These are phyloP conservation scores for Alternaria conjuncta DNA, from an alignment of 2,329 filamentous ascomycete species.

Conservation along the genomic window DNA sequence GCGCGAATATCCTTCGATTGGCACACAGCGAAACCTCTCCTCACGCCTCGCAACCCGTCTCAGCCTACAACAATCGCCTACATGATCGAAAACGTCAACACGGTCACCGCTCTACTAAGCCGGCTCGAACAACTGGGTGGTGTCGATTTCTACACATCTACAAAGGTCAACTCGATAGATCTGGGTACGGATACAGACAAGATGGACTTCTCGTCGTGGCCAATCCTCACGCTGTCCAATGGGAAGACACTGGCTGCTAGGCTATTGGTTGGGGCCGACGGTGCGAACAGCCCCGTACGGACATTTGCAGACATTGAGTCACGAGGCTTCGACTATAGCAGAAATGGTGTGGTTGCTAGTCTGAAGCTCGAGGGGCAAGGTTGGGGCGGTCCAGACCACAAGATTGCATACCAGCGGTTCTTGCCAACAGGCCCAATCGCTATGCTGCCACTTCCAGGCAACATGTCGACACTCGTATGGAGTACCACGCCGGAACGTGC, in stretches of 20 bases:
- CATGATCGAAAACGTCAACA: slow-evolving; percentile 94
- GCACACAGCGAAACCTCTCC: slow-evolving; percentile 54
- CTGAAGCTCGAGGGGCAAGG: slow-evolving; percentile 68
- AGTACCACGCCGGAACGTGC: slow-evolving; percentile 86
- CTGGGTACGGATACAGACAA: slow-evolving; percentile 71
- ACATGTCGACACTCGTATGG: slow-evolving; percentile 88
- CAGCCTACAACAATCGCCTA: slow-evolving; percentile 75
- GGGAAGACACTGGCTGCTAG: slow-evolving; percentile 76
- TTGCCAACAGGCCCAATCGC: slow-evolving; percentile 90
- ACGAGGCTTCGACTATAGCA: slow-evolving; percentile 90
- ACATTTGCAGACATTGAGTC: slow-evolving; percentile 85
- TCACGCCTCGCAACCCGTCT: slow-evolving; percentile 50
- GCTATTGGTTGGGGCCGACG: slow-evolving; percentile 89
- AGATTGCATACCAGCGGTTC: slow-evolving; percentile 93
- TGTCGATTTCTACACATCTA: slow-evolving; percentile 75
- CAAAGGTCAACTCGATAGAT: slow-evolving; percentile 79
- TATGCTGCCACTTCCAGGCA: slow-evolving; percentile 85
- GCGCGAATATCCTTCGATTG: slow-evolving; percentile 90
- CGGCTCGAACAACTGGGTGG: slow-evolving; percentile 72
- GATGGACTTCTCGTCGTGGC: slow-evolving; percentile 85
- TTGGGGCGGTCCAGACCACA: slow-evolving; percentile 54
- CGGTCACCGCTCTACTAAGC: slow-evolving; percentile 77
- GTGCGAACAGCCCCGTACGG: slow-evolving; percentile 91
- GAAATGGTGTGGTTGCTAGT: slow-evolving; percentile 91
- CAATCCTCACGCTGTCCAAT: slow-evolving; percentile 75